Conservation (phyloP, 2,329 filamentous ascomycete species). For the Fusarium camptoceras region DNA sequence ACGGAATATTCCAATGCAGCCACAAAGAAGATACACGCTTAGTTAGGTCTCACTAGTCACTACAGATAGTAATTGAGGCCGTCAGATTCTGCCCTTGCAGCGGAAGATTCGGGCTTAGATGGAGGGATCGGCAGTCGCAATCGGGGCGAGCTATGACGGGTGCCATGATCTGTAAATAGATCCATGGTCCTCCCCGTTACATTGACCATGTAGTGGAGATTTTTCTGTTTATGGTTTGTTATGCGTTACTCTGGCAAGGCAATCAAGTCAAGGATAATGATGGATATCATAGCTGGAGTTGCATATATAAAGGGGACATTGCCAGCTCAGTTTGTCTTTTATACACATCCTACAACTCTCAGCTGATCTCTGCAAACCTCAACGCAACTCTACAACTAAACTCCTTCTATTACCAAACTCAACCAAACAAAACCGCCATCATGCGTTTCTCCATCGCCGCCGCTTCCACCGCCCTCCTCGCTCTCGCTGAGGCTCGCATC, state of each 20-base stretch:
- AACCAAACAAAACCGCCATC: conserved; percentile 6
- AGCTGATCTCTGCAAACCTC: not conserved
- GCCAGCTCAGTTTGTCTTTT: no score
- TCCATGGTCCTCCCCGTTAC: not conserved
- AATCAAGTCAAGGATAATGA: not conserved
- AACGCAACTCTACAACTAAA: not conserved
- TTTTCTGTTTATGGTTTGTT: not conserved
- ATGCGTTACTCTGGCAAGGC: not conserved
- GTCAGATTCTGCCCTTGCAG: conserved; percentile 7
- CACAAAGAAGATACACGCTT: not conserved
- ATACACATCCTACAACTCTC: not conserved
- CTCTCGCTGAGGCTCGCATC: conserved; percentile 55
- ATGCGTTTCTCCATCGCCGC: conserved; percentile 46
- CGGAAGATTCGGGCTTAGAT: conserved; percentile 6
- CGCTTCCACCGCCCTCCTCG: conserved; percentile 44
- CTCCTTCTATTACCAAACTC: not conserved
- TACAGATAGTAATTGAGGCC: not conserved
- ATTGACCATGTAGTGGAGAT: not conserved
- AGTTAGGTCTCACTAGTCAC: not conserved
- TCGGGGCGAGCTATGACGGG: conserved; percentile 23
- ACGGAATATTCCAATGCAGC: conserved; percentile 10
- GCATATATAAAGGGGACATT: conserved; percentile 17
- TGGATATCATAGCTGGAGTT: not conserved
- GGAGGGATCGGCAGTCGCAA: conserved; percentile 12
- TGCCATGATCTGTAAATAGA: conserved; percentile 30